Conservation (phyloP, 352 stramenopile species). For the Phytopythium mirpurense region DNA sequence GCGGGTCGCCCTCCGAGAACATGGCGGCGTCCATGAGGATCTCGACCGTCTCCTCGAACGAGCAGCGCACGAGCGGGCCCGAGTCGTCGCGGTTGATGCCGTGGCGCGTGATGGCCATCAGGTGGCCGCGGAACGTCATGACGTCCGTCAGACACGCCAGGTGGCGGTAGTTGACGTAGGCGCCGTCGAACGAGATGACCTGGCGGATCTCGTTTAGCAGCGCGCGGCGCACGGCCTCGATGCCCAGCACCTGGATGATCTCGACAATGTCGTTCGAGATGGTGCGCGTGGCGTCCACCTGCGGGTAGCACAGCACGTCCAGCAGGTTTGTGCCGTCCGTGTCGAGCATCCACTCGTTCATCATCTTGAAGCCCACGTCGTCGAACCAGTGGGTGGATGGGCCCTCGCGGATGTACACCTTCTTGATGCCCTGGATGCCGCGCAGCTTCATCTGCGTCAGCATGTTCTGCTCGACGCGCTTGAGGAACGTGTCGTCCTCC, state of each 20-base stretch:
- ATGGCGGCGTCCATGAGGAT: constrained; percentile 99
- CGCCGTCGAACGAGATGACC: constrained; percentile 98
- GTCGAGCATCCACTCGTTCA: constrained; percentile 98
- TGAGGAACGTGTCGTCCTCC: constrained; percentile 96
- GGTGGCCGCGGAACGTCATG: constrained; percentile 98
- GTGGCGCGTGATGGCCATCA: constrained; percentile 98
- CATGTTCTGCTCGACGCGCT: constrained; percentile 97
- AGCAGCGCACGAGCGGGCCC: constrained; percentile 96
- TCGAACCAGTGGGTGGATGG: constrained; percentile 95
- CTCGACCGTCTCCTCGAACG: constrained; percentile 99
- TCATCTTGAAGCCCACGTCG: constrained; percentile 92
- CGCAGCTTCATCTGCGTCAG: constrained; percentile 95
- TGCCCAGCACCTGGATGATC: constrained; percentile 96
- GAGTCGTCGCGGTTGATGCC: constrained; percentile 99
- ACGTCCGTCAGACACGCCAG: constrained; percentile 97
- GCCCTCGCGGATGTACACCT: constrained; percentile 96
- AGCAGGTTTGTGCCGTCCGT: constrained; percentile 99
- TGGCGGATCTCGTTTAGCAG: constrained; percentile 96
- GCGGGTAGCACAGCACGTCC: constrained; percentile 95
- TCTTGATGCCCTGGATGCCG: constrained; percentile 97
- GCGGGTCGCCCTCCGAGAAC: constrained; percentile 95
- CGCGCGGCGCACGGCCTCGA: constrained; percentile 86
- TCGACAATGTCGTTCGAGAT: constrained; percentile 99
- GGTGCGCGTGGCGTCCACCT: constrained; percentile 96
- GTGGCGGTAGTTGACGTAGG: constrained; percentile 99